Evolutionary conservation across 768 basidiomycete genomes (phyloP), one percentile per base, ranked within the genome.

Genomic region (Trametes villosa): DNA sequence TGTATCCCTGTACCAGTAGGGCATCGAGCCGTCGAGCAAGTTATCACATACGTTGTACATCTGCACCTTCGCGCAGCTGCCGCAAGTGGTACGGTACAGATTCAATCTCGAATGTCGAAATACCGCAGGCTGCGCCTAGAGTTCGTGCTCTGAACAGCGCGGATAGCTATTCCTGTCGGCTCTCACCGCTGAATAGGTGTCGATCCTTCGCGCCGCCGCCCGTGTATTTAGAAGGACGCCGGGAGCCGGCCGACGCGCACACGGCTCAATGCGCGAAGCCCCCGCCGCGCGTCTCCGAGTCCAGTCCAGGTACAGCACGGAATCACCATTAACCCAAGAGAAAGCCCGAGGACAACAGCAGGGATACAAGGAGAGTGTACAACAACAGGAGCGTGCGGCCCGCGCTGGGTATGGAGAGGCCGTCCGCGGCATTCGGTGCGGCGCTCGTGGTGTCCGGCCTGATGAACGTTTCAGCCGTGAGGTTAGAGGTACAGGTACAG

Each of bases 401-500:
- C 11, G 20, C 5, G 47, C 51, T 31, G 44, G 47, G 22, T 31
- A 48, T 54, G 13, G 45, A 26, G 33, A 38, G 22, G 38, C 42
- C 20, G 9, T 45, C 38, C 22, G 18, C 53, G 38, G 52, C 50
- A 48, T 49, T 45, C 33, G 40, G 22, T 8, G 38, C 47, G 4
- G 59, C 41, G 26, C 50, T 67, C 7, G 67, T 59, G 12, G 67
- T 68, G 45, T 68, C 60, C 31, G 67, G 67, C 6, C 66, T 67
- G 49, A 52, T 26, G 48, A 42, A 44, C 20, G 20, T 15, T 18
- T 12, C 44, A 29, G 12, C 36, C n/a, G 13, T 17, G 12, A 44
- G 44, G n/a, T 34, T 33, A 31, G 29, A 20, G 31, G 29, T 18
- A 27, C n/a, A 13, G 5, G 20, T 34, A 50, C 4, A 48, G 31